Evolutionary conservation across 2,329 filamentous ascomycete species (phyloP), one percentile per base, ranked within the genome.

Genomic region (Xylaria sp.): DNA sequence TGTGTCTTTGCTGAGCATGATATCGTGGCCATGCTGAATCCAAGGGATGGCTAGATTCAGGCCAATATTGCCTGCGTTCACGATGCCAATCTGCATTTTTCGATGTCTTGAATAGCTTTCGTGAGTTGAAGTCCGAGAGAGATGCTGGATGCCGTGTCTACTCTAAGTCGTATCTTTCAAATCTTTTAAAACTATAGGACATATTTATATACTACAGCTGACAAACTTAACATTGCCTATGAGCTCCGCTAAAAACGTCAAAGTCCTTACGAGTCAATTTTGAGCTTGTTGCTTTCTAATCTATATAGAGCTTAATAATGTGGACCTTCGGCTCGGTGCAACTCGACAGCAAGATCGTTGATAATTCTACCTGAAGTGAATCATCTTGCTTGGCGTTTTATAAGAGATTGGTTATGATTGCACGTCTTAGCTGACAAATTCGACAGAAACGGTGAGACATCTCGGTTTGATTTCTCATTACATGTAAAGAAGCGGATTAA

Each of bases 1-100:
- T 5, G 42, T 60, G 15, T 60, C 58, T 49, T 60, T 60, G 58
- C 58, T 60, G 11, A 60, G n/a, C 58, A 60, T 60, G 31, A 60
- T 38, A 49, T 60, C 58, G 31, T 60, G 44, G 28, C 42, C 42
- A 17, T n/a, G 28, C 2, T 44, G 58, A 38, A 60, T 49, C 58
- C 58, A 49, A 6, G 42, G n/a, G 38, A 46, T 23, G 23, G 58
- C 58, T 17, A 60, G 58, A 38, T 60, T 49, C 13, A 49, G 11
- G n/a, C 44, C 58, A 38, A 49, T 60, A 7, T 60, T 60, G 28
- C 58, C 58, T 38, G 58, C 44, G 58, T 60, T 60, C 3, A 49
- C 44, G 44, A 60, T 60, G 7, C 58, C 58, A 20, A 60, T 23
- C 42, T 28, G 33, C 58, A 60, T 60, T 49, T 36, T 49, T 10